These are phyloP conservation scores for Lodderomyces pseudojiufengensis DNA, from an alignment of 1,139 yeast species.

Conservation along the genomic window DNA sequence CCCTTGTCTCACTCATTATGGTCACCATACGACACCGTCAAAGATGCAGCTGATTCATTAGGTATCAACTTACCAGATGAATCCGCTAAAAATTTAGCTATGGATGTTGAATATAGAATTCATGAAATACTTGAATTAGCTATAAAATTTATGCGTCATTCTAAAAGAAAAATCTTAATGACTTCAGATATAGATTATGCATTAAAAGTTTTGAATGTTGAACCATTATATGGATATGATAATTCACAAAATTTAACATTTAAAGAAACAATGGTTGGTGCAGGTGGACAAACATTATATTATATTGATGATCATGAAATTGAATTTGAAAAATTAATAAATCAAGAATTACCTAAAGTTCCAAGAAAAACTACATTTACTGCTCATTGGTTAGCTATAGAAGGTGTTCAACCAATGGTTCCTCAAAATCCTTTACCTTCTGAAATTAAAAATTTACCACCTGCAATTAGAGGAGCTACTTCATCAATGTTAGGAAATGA, in stretches of 20 bases:
- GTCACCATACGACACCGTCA: conserved; percentile 97
- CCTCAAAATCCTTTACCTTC: conserved; percentile 92
- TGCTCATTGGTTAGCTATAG: conserved; percentile 98
- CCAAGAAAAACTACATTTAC: conserved; percentile 91
- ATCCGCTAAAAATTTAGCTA: conserved; percentile 89
- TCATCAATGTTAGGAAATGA: conserved; percentile 43
- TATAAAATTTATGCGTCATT: conserved; percentile 91
- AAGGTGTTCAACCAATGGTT: conserved; percentile 97
- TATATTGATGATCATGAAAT: conserved; percentile 89
- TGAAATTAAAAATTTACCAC: conserved; percentile 64
- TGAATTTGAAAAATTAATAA: conserved; percentile 89
- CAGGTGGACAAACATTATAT: conserved; percentile 87
- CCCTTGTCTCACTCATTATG: conserved; percentile 86
- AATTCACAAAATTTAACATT: conserved; percentile 59
- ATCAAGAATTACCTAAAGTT: conserved; percentile 91
- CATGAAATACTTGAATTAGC: conserved; percentile 96
- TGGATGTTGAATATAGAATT: conserved; percentile 97
- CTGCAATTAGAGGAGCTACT: conserved; percentile 70
- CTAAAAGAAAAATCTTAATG: conserved; percentile 76
- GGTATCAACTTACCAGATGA: conserved; percentile 89
- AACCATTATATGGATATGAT: conserved; percentile 78
- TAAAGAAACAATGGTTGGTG: conserved; percentile 82
- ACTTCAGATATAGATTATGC: conserved; percentile 84
- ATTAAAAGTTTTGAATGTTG: conserved; percentile 79
- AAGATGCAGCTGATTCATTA: conserved; percentile 90